Evolutionary conservation across 805 yeast species (phyloP).

Genomic region (Metschnikowia baotianmanensis): DNA sequence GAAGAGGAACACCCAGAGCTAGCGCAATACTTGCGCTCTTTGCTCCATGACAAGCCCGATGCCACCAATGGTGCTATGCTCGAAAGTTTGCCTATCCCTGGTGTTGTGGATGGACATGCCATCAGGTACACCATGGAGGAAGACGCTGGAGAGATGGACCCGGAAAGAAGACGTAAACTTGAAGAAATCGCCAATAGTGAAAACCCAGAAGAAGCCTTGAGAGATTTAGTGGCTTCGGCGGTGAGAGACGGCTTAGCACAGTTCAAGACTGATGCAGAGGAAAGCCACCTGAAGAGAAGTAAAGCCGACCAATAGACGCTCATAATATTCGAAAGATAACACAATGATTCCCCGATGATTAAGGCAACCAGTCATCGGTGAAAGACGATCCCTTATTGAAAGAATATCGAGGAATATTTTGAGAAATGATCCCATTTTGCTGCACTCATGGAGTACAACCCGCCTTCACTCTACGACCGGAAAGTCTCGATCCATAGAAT

Average conservation of each 20-base stretch:
- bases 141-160: slow-evolving; percentile 42
- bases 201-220: slow-evolving; percentile 75
- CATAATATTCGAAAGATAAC: neutral
- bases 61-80: slow-evolving; percentile 17
- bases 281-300: slow-evolving; percentile 34
- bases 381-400: too few relatives aligned
- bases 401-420: too few relatives aligned
- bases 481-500: too few relatives aligned
- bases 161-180: slow-evolving; percentile 59
- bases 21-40: slow-evolving; percentile 54
- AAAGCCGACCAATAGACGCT: slow-evolving; percentile 1
- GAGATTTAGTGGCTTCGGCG: slow-evolving; percentile 62
- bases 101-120: slow-evolving; percentile 44
- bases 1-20: slow-evolving; percentile 85
- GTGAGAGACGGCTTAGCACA: slow-evolving; percentile 55
- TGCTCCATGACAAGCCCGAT: slow-evolving; percentile 32
- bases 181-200: slow-evolving; percentile 75
- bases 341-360: too few relatives aligned
- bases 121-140: slow-evolving; percentile 58
- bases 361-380: too few relatives aligned
- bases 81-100: slow-evolving; percentile 35
- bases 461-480: too few relatives aligned
- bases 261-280: slow-evolving; percentile 25
- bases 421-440: too few relatives aligned
- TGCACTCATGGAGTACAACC: too few relatives aligned